phyloP scores from a whole-genome alignment of 2,329 filamentous ascomycete genomes.

The Metarhizium robertsii region DNA sequence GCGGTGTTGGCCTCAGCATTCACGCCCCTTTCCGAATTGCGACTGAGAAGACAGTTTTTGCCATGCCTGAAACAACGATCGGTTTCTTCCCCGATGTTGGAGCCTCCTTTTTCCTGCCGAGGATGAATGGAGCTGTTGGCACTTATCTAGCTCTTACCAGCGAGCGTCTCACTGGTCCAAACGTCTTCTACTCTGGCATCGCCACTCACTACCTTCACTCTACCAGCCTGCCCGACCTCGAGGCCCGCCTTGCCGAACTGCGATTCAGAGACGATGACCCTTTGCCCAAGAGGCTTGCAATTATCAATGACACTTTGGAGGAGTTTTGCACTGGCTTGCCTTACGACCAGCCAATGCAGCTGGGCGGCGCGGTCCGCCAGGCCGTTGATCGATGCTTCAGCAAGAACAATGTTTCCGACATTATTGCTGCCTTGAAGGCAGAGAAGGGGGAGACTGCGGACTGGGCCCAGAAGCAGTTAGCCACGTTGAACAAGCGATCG shows the following conservation, averaged over 20 bases:
- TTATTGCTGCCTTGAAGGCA: slow-evolving; percentile 58
- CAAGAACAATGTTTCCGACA: slow-evolving; percentile 56
- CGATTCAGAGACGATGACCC: slow-evolving; percentile 71
- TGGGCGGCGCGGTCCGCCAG: slow-evolving; percentile 61
- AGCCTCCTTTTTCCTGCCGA: slow-evolving; percentile 88
- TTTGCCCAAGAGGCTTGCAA: slow-evolving; percentile 51
- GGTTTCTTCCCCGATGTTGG: slow-evolving; percentile 98
- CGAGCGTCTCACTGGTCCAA: slow-evolving; percentile 69
- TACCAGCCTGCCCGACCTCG: slow-evolving; percentile 69
- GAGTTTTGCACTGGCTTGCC: slow-evolving; percentile 86
- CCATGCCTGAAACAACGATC: slow-evolving; percentile 98
- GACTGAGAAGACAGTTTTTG: slow-evolving; percentile 89
- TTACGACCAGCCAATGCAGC: slow-evolving; percentile 55
- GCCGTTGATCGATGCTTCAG: slow-evolving; percentile 81
- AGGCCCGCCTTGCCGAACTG: slow-evolving; percentile 79
- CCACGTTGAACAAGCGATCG: slow-evolving; percentile 67
- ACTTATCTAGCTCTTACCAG: slow-evolving; percentile 93
- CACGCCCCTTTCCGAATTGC: slow-evolving; percentile 96
- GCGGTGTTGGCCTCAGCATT: slow-evolving; percentile 85
- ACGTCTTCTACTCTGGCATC: slow-evolving; percentile 83
- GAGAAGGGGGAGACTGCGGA: slow-evolving; percentile 42
- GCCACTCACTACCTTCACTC: slow-evolving; percentile 97
- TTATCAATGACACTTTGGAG: slow-evolving; percentile 82
- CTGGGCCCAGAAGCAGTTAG: slow-evolving; percentile 73
- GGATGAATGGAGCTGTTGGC: slow-evolving; percentile 77